Evolutionary conservation across 305 asterid species (phyloP), one percentile per base, ranked within the genome.

Genomic region (Andrographis paniculata): DNA sequence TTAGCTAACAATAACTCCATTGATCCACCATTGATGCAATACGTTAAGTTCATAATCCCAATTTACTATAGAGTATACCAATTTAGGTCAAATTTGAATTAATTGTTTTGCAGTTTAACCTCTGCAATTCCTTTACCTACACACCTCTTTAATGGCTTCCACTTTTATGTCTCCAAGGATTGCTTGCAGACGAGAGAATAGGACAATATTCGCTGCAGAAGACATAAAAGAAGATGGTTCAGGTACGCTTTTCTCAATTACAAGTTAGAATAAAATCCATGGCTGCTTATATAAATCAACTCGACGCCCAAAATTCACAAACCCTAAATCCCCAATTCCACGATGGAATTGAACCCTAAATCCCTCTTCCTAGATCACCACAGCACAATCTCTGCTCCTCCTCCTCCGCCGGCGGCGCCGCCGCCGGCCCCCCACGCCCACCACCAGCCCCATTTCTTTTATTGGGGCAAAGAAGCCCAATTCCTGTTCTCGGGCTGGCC

Each of bases 401-500:
- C 77, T 2, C 65, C 70, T 17, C 78, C 70, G 1, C 50, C 42
- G 0, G 42, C 61, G 9, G 53, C 69, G 17, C 75, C 77, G 10
- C 64, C 52, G 0, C 50, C 58, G n/a, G 47, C 47, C 53, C 38
- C 63, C 58, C 74, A 61, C 46, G 14, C 2, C 52, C 77, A 67
- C 61, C 74, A 58, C 60, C 67, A 23, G 50, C 67, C 68, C 31
- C 58, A 18, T 14, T 49, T 76, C 37, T 82, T 83, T 56, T 75
- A 77, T 37, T 80, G 87, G 92, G 71, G 92, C 0, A 74, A 63
- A 30, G 67, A 87, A 5, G 61, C 89, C 41, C 53, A 68, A 1
- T 66, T 82, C 50, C 69, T 80, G n/a, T 82, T 86, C 51, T 45
- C 79, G 49, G 66, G 68, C 23, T 87, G 93, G 84, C 96, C 96